A percentile compares a stretch with the other conserved stretches of the same genome.
These are phyloP conservation scores for Leptographium radiaticola DNA, from an alignment of 2,329 filamentous ascomycete species.

Conservation along the genomic window DNA sequence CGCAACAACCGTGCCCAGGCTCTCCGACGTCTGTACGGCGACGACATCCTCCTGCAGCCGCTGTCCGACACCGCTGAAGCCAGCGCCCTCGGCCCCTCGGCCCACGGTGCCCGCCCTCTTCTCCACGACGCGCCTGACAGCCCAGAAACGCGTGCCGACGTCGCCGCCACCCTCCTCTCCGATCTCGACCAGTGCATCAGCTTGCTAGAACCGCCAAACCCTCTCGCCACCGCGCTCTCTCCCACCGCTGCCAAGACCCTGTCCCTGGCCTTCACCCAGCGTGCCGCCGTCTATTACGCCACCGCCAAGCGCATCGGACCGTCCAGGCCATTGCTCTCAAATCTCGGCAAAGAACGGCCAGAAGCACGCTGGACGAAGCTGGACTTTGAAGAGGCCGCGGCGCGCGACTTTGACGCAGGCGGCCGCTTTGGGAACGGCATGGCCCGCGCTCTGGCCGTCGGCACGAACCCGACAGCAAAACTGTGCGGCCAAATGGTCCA, in stretches of 20 bases:
- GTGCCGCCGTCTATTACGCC: conserved; percentile 49
- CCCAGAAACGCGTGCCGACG: conserved; percentile 16
- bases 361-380: conserved; percentile 38
- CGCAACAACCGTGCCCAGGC: conserved; percentile 65
- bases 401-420: conserved; percentile 49
- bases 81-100: background rate
- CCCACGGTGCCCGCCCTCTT: conserved; percentile 22
- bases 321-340: background rate
- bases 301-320: conserved; percentile 32
- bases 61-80: background rate
- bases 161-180: conserved; percentile 24
- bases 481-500: conserved; percentile 56
- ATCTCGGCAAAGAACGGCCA: background rate
- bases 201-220: conserved; percentile 40
- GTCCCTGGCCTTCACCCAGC: conserved; percentile 58
- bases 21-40: conserved; percentile 47
- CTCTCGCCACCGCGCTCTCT: conserved; percentile 41
- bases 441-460: conserved; percentile 50
- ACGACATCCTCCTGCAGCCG: conserved; percentile 36
- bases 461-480: conserved; percentile 55
- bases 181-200: conserved; percentile 47
- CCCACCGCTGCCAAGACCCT: conserved; percentile 52
- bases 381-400: conserved; percentile 49
- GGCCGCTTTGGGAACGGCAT: conserved; percentile 54
- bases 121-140: conserved; percentile 15